Percentiles rank a stretch among this genome's conserved stretches.
Conservation (phyloP, 306 rosid genomes). For the Malus sylvestris region DNA sequence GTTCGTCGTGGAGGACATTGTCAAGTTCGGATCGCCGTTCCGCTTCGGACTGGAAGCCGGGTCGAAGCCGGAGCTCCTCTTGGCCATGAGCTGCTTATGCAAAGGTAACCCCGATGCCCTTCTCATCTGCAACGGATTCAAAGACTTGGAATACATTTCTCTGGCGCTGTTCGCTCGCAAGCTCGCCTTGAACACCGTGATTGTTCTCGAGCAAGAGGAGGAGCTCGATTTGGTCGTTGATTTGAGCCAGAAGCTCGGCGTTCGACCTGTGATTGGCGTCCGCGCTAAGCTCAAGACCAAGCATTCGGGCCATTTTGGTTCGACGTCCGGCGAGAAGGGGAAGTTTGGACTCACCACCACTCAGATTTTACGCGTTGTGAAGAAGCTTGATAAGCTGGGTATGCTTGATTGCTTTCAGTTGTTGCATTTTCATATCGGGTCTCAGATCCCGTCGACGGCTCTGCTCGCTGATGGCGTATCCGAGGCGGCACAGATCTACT, state of each 20-base stretch:
- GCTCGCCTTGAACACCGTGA: constrained; percentile 61
- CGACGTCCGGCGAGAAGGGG: constrained; percentile 87
- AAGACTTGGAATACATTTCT: constrained; percentile 65
- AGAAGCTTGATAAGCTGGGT: constrained; percentile 49
- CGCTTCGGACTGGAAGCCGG: constrained; percentile 92
- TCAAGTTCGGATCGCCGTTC: constrained; percentile 52
- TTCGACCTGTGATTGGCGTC: constrained; percentile 66
- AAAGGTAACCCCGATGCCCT: constrained; percentile 63
- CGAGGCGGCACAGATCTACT: constrained; percentile 90
- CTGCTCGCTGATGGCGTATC: constrained; percentile 62
- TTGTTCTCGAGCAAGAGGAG: constrained; percentile 83
- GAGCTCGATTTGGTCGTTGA: constrained; percentile 70
- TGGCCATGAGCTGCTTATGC: constrained; percentile 86
- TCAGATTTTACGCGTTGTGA: constrained; percentile 63
- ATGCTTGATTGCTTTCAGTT: constrained; percentile 82
- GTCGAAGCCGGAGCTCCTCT: constrained; percentile 79
- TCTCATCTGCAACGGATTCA: constrained; percentile 72
- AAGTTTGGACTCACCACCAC: constrained; percentile 73
- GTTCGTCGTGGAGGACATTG: constrained; percentile 82
- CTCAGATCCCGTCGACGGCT: constrained; percentile 69
- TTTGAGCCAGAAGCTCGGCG: constrained; percentile 50
- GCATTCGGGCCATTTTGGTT: constrained; percentile 81
- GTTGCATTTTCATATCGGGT: constrained; percentile 88
- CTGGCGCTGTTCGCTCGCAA: constrained; percentile 69
- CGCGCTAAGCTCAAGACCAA: constrained; percentile 85